phyloP scores from a whole-genome alignment of 2,329 filamentous ascomycete species.

The Neofusicoccum umdonicola region DNA sequence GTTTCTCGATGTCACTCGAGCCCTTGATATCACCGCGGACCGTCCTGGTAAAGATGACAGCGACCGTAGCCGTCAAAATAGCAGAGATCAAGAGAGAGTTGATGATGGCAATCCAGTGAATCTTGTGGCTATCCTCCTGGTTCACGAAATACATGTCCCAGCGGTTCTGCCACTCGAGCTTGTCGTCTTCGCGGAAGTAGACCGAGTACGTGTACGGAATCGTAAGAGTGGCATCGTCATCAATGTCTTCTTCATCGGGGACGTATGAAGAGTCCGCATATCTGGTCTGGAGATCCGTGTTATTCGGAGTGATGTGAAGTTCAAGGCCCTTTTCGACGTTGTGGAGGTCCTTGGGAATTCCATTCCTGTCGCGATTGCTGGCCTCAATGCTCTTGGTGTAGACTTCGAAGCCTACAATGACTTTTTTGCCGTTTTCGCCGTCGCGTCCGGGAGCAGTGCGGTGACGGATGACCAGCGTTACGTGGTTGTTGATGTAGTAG shows the following conservation, averaged over 20 bases:
- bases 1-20: conserved; percentile 63
- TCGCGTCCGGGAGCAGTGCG: conserved; percentile 67
- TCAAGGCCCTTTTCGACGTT: conserved; percentile 65
- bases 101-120: conserved; percentile 85
- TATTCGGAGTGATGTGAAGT: conserved; percentile 65
- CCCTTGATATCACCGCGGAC: conserved; percentile 75
- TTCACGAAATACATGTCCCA: conserved; percentile 92
- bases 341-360: conserved; percentile 67
- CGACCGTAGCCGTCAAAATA: conserved; percentile 72
- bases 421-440: conserved; percentile 69
- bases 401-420: conserved; percentile 85
- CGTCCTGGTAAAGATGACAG: conserved; percentile 77
- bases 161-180: conserved; percentile 76
- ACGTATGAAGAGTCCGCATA: conserved; percentile 60
- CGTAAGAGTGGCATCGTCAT: conserved; percentile 64
- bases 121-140: conserved; percentile 75
- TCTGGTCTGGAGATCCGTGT: conserved; percentile 50
- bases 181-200: conserved; percentile 80
- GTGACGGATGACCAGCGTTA: conserved; percentile 79
- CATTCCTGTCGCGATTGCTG: conserved; percentile 58
- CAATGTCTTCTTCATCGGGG: conserved; percentile 50
- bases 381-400: conserved; percentile 79
- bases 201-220: conserved; percentile 88
- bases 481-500: conserved; percentile 83
- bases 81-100: conserved; percentile 84